Evolutionary conservation across 2,329 filamentous ascomycete species (phyloP).

Genomic region (Alternaria brassicicola): DNA sequence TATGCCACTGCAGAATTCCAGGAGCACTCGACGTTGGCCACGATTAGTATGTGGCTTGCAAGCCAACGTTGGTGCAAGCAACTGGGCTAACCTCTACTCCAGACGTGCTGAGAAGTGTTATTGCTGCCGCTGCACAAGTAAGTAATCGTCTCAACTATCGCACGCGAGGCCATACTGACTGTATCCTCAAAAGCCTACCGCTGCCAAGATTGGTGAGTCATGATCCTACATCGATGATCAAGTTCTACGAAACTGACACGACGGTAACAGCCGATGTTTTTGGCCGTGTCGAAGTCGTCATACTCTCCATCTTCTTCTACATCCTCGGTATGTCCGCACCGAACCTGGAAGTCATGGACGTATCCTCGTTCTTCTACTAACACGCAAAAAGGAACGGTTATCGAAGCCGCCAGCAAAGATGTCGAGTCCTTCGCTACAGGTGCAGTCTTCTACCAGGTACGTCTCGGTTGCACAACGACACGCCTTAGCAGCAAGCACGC

Average conservation of each 20-base stretch:
- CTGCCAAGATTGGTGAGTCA: conserved; percentile 58
- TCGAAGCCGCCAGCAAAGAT: conserved; percentile 60
- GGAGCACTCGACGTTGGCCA: conserved; percentile 59
- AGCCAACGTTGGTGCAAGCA: no score
- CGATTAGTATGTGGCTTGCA: conserved; percentile 50
- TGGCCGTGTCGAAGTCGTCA: conserved; percentile 64
- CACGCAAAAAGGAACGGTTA: conserved; percentile 51
- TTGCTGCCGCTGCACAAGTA: conserved; percentile 66
- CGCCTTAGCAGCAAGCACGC: neutral
- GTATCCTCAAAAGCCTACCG: no score
- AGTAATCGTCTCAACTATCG: no score
- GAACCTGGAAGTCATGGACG: neutral
- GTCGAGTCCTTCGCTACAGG: conserved; percentile 61
- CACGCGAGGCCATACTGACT: no score
- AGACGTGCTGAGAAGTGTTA: conserved; percentile 62
- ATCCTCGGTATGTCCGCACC: conserved; percentile 40
- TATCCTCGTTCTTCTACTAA: neutral
- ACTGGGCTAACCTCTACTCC: neutral
- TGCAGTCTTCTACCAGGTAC: conserved; percentile 11
- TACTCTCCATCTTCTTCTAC: conserved; percentile 63
- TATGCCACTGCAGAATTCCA: conserved; percentile 60
- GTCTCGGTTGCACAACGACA: neutral
- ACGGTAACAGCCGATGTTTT: conserved; percentile 58
- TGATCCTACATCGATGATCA: neutral
- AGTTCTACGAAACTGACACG: neutral